Percentiles rank a stretch among this genome's conserved stretches.
Conservation (phyloP, 2,329 filamentous ascomycete genomes). For the Aspergillus melleus region DNA sequence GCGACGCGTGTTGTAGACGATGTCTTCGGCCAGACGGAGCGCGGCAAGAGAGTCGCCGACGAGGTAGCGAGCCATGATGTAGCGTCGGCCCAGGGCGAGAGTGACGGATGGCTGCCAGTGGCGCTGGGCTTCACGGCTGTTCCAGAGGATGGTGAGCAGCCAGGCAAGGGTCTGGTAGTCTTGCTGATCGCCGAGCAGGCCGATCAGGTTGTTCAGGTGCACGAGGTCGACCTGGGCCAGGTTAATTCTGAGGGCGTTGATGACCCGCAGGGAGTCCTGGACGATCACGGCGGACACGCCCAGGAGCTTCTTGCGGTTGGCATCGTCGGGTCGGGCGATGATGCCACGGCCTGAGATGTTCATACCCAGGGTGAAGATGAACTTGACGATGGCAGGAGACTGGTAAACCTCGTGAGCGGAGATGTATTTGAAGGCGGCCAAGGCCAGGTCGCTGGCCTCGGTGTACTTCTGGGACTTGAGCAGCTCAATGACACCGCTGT, state of each 20-base stretch:
- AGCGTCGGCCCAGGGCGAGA: slow-evolving; percentile 51
- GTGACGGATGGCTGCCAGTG: slow-evolving; percentile 41
- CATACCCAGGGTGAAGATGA: slow-evolving; percentile 36
- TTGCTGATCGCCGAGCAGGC: slow-evolving; percentile 45
- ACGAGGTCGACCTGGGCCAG: slow-evolving; percentile 42
- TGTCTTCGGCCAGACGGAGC: slow-evolving; percentile 52
- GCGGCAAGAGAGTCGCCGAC: slow-evolving; percentile 47
- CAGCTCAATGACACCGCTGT: slow-evolving; percentile 29
- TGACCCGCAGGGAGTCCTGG: slow-evolving; percentile 41
- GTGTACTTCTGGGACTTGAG: slow-evolving; percentile 31
- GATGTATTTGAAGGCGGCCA: slow-evolving; percentile 36
- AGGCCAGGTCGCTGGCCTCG: slow-evolving; percentile 32
- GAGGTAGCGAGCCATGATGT: slow-evolving; percentile 53
- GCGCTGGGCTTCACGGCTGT: slow-evolving; percentile 43
- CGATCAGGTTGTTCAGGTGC: slow-evolving; percentile 46
- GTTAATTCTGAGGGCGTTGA: slow-evolving; percentile 44
- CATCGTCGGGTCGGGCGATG: slow-evolving; percentile 27
- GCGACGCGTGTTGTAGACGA: slow-evolving; percentile 57
- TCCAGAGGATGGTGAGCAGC: slow-evolving; percentile 48
- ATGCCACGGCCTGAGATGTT: slow-evolving; percentile 38
- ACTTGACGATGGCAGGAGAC: slow-evolving; percentile 31
- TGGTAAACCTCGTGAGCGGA: slow-evolving; percentile 32
- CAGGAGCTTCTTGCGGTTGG: slow-evolving; percentile 41
- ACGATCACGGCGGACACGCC: slow-evolving; percentile 43
- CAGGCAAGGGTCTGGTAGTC: slow-evolving; percentile 47